phyloP scores from a whole-genome alignment of 2,329 filamentous ascomycete species.

The Epichloe coenophiala region DNA sequence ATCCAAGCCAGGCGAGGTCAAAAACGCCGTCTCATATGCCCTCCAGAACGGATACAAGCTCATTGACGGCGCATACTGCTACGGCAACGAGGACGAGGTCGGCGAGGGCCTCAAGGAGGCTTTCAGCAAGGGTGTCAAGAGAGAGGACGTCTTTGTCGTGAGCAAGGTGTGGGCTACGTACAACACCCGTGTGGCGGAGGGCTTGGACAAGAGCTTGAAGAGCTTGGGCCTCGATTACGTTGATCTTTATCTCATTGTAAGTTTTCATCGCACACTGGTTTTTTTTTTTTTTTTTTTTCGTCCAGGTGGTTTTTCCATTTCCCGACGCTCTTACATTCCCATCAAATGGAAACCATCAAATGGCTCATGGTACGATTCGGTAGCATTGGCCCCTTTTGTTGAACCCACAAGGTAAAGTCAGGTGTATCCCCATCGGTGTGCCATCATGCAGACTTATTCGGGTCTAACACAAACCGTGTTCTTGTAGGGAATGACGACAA shows the following conservation, averaged over 20 bases:
- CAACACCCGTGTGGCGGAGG: slow-evolving; percentile 54
- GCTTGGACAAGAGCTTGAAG: slow-evolving; percentile 59
- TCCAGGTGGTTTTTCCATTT: background rate
- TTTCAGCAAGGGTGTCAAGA: slow-evolving; percentile 55
- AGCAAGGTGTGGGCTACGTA: slow-evolving; percentile 80
- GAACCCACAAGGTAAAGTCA: slow-evolving; percentile 53
- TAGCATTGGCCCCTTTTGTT: slow-evolving; percentile 70
- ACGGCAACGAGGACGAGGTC: slow-evolving; percentile 73
- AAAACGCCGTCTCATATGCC: slow-evolving; percentile 43
- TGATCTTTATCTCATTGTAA: slow-evolving; percentile 59
- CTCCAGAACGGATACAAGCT: slow-evolving; percentile 43
- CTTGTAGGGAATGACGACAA: slow-evolving; percentile 49
- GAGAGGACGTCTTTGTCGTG: slow-evolving; percentile 70
- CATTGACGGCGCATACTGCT: slow-evolving; percentile 63
- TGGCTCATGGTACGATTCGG: background rate
- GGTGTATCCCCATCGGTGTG: background rate
- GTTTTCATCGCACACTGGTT: slow-evolving; percentile 9
- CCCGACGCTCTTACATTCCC: background rate
- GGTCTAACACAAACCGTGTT: background rate
- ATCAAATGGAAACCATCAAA: no score
- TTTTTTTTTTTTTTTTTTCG: no score
- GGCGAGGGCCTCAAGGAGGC: slow-evolving; percentile 65
- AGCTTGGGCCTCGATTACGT: slow-evolving; percentile 67
- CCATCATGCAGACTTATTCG: no score
- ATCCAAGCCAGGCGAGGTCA: slow-evolving; percentile 43